Conservation (phyloP, 305 asterid genomes). For the Nicotiana rustica region DNA sequence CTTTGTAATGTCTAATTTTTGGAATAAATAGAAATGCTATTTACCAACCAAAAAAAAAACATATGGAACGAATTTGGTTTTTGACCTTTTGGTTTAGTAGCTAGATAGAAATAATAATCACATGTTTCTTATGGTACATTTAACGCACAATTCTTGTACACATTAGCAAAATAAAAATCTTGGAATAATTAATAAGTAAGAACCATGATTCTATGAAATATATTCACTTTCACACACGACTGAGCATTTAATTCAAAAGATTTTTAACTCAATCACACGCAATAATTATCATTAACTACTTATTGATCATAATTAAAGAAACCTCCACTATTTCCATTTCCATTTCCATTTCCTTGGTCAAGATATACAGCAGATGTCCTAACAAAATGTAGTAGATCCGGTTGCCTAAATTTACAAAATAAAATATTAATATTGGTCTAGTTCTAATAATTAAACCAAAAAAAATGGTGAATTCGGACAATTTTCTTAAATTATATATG, state of each 20-base stretch:
- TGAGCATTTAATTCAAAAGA: not conserved
- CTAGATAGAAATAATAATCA: not conserved
- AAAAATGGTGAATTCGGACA: no score
- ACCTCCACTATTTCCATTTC: no score
- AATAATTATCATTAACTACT: not conserved
- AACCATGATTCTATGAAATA: not conserved
- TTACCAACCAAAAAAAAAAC: no score
- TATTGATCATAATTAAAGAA: not conserved
- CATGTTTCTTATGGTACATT: not conserved
- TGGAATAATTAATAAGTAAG: not conserved
- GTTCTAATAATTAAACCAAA: no score
- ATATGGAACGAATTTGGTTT: no score
- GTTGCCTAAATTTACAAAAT: no score
- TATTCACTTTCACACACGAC: constrained; percentile 6
- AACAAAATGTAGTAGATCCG: not conserved
- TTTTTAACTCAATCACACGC: not conserved
- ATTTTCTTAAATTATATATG: no score
- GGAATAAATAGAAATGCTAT: no score
- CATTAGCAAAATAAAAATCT: not conserved
- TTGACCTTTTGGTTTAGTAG: not conserved
- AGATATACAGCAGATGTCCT: not conserved
- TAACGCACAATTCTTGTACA: not conserved
- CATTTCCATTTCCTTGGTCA: not conserved
- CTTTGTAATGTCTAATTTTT: no score
- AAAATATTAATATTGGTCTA: no score